Base-by-base conservation (phyloP, 2,329 filamentous ascomycete species). In the Trichoderma hamatum region DNA sequence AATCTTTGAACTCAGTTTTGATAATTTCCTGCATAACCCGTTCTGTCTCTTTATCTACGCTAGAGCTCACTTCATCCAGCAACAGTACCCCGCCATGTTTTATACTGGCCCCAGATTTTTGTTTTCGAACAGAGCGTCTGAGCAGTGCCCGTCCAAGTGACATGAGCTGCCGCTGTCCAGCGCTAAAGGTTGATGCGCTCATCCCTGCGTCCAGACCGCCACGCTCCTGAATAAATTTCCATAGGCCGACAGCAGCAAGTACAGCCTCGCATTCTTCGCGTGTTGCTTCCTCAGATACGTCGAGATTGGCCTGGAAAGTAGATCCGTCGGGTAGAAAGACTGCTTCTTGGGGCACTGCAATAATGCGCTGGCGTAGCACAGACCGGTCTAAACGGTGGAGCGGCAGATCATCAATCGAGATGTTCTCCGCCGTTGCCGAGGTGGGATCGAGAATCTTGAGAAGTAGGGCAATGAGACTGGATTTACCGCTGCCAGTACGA, bases 131-230 rank as follows among this genome's bases (percentile, higher is more conserved):
- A 9, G 54, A 43, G 34, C 54, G 30, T 2, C 84, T 78, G 10
- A 91, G 76, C 24, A 90, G 80, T 0, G 87, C 89, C 0, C 88
- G 78, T 0, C 86, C 88, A 1, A 91, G 82, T 70, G 84, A 88
- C 72, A 92, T 89, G 0, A 91, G 81, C 73, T 91, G 89, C 60
- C 84, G 84, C 75, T 91, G 89, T 0, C 89, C 89, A 43, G 85
- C 83, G 7, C 82, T 85, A 5, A 89, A 79, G 60, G 81, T 79
- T 6, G 85, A 80, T 2, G 82, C 78, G 19, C 81, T 79, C 71
- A 90, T 82, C 2, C 70, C 72, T 0, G 75, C 75, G 3, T 74
- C 71, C 0, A 83, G 71, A 0, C 81, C 80, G 4, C 80, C 80
- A 3, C 75, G 73, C 3, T 77, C 74, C 0, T 73, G 54, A 0